Base-by-base conservation (phyloP, 192 early-diverging fungal species). In the Entophlyctis helioformis region DNA sequence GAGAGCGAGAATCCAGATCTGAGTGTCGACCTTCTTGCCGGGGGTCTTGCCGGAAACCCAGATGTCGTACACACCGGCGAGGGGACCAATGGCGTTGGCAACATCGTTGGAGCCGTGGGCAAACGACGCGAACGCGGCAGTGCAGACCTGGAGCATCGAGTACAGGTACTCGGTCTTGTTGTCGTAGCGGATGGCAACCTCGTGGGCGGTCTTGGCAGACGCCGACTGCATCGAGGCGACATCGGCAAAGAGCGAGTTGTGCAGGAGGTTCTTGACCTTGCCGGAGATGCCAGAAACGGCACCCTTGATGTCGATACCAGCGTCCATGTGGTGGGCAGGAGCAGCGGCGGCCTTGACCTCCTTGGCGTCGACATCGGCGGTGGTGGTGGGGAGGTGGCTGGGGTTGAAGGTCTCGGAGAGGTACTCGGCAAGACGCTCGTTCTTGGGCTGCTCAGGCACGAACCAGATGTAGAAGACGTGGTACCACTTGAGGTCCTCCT, bases 1-100 rank as follows among this genome's bases (percentile, higher is more conserved):
- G 62, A 78, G 74, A 12, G 65, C 76, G 29, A 87, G 67, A 44
- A 87, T 67, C 87, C 87, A 89, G 18, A 70, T 44, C n/a, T 80
- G 81, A 2, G 89, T 73, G 1, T 68, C 63, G 3, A 68, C 64
- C 36, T 80, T 78, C 47, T 65, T 69, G 26, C 50, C 37, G 24
- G 58, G 50, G 27, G 80, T 84, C 22, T 82, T 63, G 42, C n/a
- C n/a, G n/a, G n/a, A n/a, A n/a, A n/a, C n/a, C n/a, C n/a, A n/a
- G n/a, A n/a, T n/a, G n/a, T n/a, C n/a, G n/a, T n/a, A n/a, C n/a
- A n/a, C n/a, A n/a, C n/a, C n/a, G n/a, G n/a, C n/a, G n/a, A n/a
- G n/a, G n/a, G n/a, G n/a, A n/a, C n/a, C n/a, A n/a, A n/a, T n/a
- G n/a, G n/a, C n/a, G n/a, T n/a, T n/a, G n/a, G n/a, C n/a, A n/a